phyloP scores from a whole-genome alignment of 1,284 basidiomycete genomes.

The Sanghuangporus sanghuang region DNA sequence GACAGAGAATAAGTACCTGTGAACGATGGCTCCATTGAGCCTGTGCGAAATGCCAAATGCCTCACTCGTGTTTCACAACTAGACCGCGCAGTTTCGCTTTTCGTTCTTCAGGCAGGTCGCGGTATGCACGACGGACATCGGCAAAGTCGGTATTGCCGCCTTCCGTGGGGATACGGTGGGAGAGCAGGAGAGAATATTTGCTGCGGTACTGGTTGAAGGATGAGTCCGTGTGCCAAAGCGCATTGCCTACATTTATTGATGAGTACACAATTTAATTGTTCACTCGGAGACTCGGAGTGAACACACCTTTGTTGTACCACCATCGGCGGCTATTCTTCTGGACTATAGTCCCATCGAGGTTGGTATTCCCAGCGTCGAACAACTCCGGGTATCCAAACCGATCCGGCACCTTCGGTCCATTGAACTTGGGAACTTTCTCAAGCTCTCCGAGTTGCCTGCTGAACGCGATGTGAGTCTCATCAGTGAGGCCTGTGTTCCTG shows the following conservation, averaged over 20 bases:
- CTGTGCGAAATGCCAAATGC: not conserved
- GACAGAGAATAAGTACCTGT: not conserved
- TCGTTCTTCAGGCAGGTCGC: constrained; percentile 20
- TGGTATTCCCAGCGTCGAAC: constrained; percentile 23
- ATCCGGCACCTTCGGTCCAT: constrained; percentile 18
- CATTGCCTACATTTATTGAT: constrained; percentile 17
- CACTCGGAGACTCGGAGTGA: not conserved
- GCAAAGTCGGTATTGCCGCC: constrained; percentile 28
- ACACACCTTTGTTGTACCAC: constrained; percentile 22
- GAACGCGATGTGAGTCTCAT: constrained; percentile 23
- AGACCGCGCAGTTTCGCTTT: constrained; percentile 26
- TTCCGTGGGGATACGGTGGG: constrained; percentile 24
- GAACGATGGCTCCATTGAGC: not conserved
- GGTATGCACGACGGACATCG: constrained; percentile 25
- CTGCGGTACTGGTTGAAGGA: constrained; percentile 26
- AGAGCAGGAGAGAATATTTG: constrained; percentile 26
- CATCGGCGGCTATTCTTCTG: constrained; percentile 18
- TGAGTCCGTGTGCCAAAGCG: constrained; percentile 26
- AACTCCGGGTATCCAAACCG: constrained; percentile 21
- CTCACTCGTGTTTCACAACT: constrained; percentile 24
- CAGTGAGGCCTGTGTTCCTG: constrained; percentile 23
- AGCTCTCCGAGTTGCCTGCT: constrained; percentile 22
- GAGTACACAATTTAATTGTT: not conserved
- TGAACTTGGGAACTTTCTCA: constrained; percentile 22
- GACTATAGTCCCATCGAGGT: constrained; percentile 19